Conservation (phyloP, 2,329 filamentous ascomycete species). For the Thielaviopsis ethacetica region DNA sequence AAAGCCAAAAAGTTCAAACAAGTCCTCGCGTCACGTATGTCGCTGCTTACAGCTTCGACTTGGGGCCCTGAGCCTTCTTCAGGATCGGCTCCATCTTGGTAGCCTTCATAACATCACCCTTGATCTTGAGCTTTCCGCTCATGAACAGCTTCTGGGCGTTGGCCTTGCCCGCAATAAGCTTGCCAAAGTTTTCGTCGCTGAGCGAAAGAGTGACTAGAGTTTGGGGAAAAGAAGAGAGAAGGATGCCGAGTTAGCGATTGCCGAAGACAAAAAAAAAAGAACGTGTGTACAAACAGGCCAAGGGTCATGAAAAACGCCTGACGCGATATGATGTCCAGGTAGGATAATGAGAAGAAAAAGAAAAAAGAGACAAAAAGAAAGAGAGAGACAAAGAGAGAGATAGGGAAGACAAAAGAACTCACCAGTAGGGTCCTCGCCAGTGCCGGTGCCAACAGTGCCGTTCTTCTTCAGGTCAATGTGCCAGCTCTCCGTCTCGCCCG, state of each 20-base stretch:
- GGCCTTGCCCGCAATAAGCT: slow-evolving; percentile 70
- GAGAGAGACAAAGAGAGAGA: neutral
- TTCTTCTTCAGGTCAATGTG: slow-evolving; percentile 89
- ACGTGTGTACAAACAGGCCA: neutral
- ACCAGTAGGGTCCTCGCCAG: slow-evolving; percentile 72
- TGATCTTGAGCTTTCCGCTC: slow-evolving; percentile 96
- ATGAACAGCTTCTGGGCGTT: slow-evolving; percentile 95
- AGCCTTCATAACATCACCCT: slow-evolving; percentile 96
- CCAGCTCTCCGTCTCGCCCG: slow-evolving; percentile 71
- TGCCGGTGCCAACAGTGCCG: slow-evolving; percentile 64
- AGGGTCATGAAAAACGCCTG: neutral
- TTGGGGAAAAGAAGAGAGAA: neutral
- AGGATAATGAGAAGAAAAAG: neutral
- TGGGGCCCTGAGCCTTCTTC: slow-evolving; percentile 61
- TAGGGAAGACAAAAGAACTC: no score
- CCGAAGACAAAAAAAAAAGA: neutral
- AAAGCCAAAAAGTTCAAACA: neutral
- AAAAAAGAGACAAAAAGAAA: neutral
- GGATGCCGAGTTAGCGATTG: neutral
- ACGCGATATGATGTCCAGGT: neutral
- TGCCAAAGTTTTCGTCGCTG: slow-evolving; percentile 72
- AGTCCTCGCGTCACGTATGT: neutral
- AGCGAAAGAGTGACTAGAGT: slow-evolving; percentile 63
- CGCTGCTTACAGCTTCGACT: slow-evolving; percentile 58
- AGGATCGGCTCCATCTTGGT: slow-evolving; percentile 90